Base-by-base conservation (phyloP, 2,329 filamentous ascomycete species). In the Teratosphaeria gauchensis region DNA sequence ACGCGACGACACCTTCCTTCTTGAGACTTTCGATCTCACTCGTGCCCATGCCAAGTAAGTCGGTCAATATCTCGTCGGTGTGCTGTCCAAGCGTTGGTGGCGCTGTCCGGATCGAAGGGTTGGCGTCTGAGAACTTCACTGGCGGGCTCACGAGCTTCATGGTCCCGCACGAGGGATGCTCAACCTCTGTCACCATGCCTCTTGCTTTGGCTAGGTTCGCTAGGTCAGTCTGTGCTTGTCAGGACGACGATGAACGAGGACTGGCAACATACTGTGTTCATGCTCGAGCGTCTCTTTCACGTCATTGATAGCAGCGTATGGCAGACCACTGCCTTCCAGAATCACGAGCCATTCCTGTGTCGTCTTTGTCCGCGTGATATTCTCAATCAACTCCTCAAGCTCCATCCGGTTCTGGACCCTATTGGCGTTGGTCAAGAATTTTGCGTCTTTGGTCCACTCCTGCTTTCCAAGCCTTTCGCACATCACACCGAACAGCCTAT, bases 241-340 rank as follows among this genome's bases (percentile, higher is more conserved):
- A 19, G 16, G 46, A 14, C 33, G 38, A 33, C 28, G 19, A 51
- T 24, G 11, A n/a, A 56, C 16, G 14, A 16, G 19, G n/a, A 11
- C 7, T 21, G 12, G 21, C 52, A 32, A 71, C 76, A 76, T 78
- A 76, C 90, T 90, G 74, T 99, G 94, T 62, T 87, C 82, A 70
- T 96, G 91, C 61, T 88, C 86, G 56, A 99, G 77, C 0, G 94
- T 90, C 21, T 80, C 83, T 72, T 94, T 88, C 7, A 99, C 85
- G 69, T 99, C 92, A 70, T 97, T 99, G 66, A 99, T 88, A 1
- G 92, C 90, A 0, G 92, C 89, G 68, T 94, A 99, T 0, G 94
- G 94, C 86, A 99, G 86, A 4, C 94, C 94, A 59, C 83, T 88
- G n/a, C 90, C 91, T 68, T 96, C 90, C 52, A 96, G 86, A 0